Percentiles rank a stretch among this genome's conserved stretches.
Conservation (phyloP, 495 filamentous ascomycete species). For the Penicillium turbatum region DNA sequence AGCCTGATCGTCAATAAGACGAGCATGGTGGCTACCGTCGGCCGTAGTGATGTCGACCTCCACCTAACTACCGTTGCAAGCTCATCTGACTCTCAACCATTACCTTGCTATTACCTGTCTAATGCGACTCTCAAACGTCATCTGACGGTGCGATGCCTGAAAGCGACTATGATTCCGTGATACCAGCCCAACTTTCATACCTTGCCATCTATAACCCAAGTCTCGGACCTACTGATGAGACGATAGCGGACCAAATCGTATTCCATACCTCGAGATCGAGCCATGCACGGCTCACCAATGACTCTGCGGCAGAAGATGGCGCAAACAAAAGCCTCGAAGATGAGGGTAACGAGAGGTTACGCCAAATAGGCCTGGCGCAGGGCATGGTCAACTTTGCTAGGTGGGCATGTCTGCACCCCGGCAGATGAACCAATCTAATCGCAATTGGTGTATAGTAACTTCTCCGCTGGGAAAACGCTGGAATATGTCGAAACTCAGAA, state of each 20-base stretch:
- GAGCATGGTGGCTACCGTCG: no score
- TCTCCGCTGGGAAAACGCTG: constrained; percentile 69
- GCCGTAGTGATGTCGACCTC: constrained; percentile 30
- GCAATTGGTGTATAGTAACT: constrained; percentile 51
- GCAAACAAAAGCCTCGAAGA: constrained; percentile 57
- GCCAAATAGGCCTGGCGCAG: constrained; percentile 95
- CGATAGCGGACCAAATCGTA: constrained; percentile 82
- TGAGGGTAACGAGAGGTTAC: constrained; percentile 73
- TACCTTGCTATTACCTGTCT: neutral
- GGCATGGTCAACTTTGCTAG: constrained; percentile 92
- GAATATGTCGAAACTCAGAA: constrained; percentile 90
- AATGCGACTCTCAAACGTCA: neutral
- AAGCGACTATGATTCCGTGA: constrained; percentile 37
- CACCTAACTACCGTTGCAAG: neutral
- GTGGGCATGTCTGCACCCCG: constrained; percentile 35
- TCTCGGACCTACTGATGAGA: constrained; percentile 83
- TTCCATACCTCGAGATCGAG: constrained; percentile 65
- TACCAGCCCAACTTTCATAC: constrained; percentile 83
- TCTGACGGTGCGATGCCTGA: constrained; percentile 39
- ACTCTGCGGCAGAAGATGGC: constrained; percentile 43
- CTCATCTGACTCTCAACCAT: neutral
- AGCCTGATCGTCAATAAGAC: no score
- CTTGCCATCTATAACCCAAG: constrained; percentile 92
- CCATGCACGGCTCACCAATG: constrained; percentile 30
- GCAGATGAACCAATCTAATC: constrained; percentile 12